Evolutionary conservation across 78 protist genomes (phyloP).

Genomic region (Isochrysis galbana): DNA sequence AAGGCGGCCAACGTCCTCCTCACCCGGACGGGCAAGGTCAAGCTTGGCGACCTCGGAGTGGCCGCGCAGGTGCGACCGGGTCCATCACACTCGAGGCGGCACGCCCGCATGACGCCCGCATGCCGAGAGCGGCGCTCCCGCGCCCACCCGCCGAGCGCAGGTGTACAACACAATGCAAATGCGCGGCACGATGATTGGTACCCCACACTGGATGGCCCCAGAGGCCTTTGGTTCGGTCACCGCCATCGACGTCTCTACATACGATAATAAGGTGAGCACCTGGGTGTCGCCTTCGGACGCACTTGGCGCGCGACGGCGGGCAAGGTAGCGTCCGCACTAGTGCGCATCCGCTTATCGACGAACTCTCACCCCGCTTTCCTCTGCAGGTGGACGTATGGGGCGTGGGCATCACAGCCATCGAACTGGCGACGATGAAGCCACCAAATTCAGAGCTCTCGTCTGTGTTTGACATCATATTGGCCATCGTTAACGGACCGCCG

Average conservation of each 20-base stretch:
- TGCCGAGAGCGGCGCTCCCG: too few species aligned
- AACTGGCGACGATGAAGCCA: slow-evolving; percentile 62
- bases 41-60: slow-evolving; percentile 37
- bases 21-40: not conserved
- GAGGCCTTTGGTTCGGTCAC: slow-evolving; percentile 36
- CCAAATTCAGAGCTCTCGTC: slow-evolving; percentile 23
- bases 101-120: too few species aligned
- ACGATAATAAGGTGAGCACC: not conserved
- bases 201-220: slow-evolving; percentile 90
- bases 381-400: slow-evolving; percentile 79
- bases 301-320: too few species aligned
- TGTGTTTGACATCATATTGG: not conserved
- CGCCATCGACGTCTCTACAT: not conserved
- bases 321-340: not conserved
- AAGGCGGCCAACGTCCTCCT: slow-evolving; percentile 9
- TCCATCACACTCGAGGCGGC: too few species aligned
- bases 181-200: slow-evolving; percentile 71
- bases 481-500: too few species aligned
- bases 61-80: slow-evolving; percentile 23
- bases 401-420: slow-evolving; percentile 77
- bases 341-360: not conserved
- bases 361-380: not conserved
- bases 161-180: not conserved
- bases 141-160: too few species aligned
- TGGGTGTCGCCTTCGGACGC: too few species aligned